Evolutionary conservation across 2,329 filamentous ascomycete genomes (phyloP).

Genomic region (Cladosporium halotolerans): DNA sequence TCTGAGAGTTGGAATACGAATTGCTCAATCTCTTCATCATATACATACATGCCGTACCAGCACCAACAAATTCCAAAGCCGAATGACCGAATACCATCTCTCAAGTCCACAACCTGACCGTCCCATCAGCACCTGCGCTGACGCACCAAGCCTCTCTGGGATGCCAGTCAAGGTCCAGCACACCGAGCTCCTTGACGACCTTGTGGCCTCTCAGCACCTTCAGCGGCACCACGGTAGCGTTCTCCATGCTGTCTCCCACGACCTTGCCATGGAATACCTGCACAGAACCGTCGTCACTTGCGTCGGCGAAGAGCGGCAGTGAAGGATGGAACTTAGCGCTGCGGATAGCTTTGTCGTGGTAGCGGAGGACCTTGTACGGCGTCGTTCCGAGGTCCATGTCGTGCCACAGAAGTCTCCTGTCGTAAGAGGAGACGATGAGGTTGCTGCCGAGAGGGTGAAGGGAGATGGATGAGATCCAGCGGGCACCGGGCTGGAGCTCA

Average conservation of each 20-base stretch:
- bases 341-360: constrained; percentile 87
- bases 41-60: too few relatives aligned
- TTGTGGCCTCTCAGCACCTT: constrained; percentile 91
- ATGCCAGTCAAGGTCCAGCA: constrained; percentile 95
- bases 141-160: constrained; percentile 89
- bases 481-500: constrained; percentile 84
- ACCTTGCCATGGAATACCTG: constrained; percentile 98
- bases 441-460: constrained; percentile 92
- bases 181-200: constrained; percentile 77
- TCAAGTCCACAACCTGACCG: constrained; percentile 74
- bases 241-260: constrained; percentile 89
- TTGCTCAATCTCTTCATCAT: too few relatives aligned
- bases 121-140: constrained; percentile 90
- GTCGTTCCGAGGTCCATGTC: constrained; percentile 85
- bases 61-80: too few relatives aligned
- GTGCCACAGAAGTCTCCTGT: constrained; percentile 90
- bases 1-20: too few relatives aligned
- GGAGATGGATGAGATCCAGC: constrained; percentile 91
- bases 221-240: constrained; percentile 89
- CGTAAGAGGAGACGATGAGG: constrained; percentile 88
- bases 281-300: constrained; percentile 86
- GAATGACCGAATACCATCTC: too few relatives aligned
- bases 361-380: constrained; percentile 94
- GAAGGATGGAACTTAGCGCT: constrained; percentile 76
- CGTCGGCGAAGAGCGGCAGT: constrained; percentile 84